Percentiles rank a stretch among this genome's conserved stretches.
phyloP scores from a whole-genome alignment of 257 asterid species.

The Galeopsis tetrahit region DNA sequence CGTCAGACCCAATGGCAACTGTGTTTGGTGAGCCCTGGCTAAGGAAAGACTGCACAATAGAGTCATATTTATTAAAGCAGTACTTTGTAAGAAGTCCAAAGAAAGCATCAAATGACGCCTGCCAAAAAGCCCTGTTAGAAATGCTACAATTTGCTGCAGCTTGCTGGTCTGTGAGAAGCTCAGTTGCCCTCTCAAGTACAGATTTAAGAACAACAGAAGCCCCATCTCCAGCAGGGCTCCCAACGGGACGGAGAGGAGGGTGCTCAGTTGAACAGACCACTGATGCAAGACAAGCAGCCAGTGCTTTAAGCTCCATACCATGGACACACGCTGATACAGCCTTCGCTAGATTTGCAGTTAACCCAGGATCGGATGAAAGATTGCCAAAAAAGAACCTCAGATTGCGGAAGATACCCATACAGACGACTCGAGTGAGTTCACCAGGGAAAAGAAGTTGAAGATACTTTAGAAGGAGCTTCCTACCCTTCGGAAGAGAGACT shows the following conservation, averaged over 20 bases:
- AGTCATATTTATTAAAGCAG: conserved; percentile 73
- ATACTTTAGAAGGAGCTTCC: conserved; percentile 61
- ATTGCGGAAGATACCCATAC: conserved; percentile 84
- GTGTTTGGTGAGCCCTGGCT: conserved; percentile 48
- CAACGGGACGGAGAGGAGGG: conserved; percentile 76
- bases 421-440: conserved; percentile 67
- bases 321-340: conserved; percentile 48
- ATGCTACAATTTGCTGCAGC: conserved; percentile 56
- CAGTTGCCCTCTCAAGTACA: conserved; percentile 74
- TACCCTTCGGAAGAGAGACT: conserved; percentile 73
- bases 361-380: conserved; percentile 47
- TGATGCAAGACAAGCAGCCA: conserved; percentile 82
- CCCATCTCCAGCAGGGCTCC: conserved; percentile 73
- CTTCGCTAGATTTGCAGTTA: conserved; percentile 48
- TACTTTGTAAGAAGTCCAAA: conserved; percentile 64
- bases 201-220: conserved; percentile 72
- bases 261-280: conserved; percentile 76
- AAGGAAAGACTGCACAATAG: conserved; percentile 53
- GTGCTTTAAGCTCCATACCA: conserved; percentile 65
- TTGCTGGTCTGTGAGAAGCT: conserved; percentile 61
- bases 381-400: conserved; percentile 73
- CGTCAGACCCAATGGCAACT: conserved; percentile 50
- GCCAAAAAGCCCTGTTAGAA: conserved; percentile 67
- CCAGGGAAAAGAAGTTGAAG: conserved; percentile 64
- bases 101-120: conserved; percentile 83